Percentiles rank a stretch among this genome's conserved stretches.
These are phyloP conservation scores for Annulohypoxylon bovei DNA, from an alignment of 495 filamentous ascomycete genomes.

Conservation along the genomic window DNA sequence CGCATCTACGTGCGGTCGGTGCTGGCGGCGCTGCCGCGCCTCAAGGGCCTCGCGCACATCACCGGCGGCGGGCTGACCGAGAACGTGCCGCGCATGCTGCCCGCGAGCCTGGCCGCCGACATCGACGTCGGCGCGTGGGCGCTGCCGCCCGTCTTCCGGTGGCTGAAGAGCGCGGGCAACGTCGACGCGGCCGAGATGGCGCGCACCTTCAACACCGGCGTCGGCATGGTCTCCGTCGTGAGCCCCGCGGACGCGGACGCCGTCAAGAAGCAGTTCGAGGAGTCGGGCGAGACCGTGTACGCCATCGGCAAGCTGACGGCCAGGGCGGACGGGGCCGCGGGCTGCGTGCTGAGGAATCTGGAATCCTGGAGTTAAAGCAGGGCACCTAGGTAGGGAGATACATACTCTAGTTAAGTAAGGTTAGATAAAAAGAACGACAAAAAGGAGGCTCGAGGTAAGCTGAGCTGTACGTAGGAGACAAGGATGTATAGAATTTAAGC, in stretches of 20 bases:
- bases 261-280: slow-evolving; percentile 63
- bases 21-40: slow-evolving; percentile 67
- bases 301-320: slow-evolving; percentile 73
- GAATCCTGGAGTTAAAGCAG: slow-evolving; percentile 69
- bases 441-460: neutral
- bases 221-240: slow-evolving; percentile 92
- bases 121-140: slow-evolving; percentile 79
- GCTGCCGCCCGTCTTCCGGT: slow-evolving; percentile 78
- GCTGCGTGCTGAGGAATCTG: slow-evolving; percentile 74
- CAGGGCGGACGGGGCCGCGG: slow-evolving; percentile 63
- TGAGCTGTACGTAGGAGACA: neutral
- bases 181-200: slow-evolving; percentile 80
- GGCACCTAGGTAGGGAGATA: neutral
- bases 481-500: neutral
- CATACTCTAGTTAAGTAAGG: neutral
- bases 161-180: slow-evolving; percentile 83
- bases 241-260: slow-evolving; percentile 62
- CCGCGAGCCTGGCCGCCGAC: slow-evolving; percentile 74
- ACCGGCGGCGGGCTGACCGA: slow-evolving; percentile 92
- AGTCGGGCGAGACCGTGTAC: slow-evolving; percentile 79
- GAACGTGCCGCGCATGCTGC: slow-evolving; percentile 94
- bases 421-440: slow-evolving; percentile 12
- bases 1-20: slow-evolving; percentile 82
- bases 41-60: slow-evolving; percentile 95
- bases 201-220: slow-evolving; percentile 90